phyloP scores from a whole-genome alignment of 495 filamentous ascomycete genomes.

The Aspergillus saccharolyticus region DNA sequence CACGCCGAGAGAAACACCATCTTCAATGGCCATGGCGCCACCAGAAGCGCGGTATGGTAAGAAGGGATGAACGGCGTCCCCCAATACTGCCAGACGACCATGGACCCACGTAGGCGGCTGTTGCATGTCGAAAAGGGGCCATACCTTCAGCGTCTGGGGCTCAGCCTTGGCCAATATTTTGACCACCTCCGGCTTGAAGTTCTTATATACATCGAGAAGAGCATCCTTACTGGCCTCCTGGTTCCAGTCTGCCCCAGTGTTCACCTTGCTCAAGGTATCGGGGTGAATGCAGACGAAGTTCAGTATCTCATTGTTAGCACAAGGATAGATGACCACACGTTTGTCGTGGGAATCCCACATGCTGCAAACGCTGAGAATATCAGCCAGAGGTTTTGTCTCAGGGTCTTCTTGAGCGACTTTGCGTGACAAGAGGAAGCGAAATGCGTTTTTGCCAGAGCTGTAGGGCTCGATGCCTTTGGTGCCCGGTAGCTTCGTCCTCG shows the following conservation, averaged over 20 bases:
- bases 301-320: slow-evolving; percentile 46
- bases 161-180: slow-evolving; percentile 46
- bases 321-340: slow-evolving; percentile 57
- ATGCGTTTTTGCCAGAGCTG: slow-evolving; percentile 53
- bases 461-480: slow-evolving; percentile 31
- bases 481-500: slow-evolving; percentile 40
- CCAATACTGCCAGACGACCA: slow-evolving; percentile 47
- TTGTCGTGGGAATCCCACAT: slow-evolving; percentile 50
- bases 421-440: slow-evolving; percentile 53
- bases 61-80: slow-evolving; percentile 63
- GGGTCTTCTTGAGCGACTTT: slow-evolving; percentile 42
- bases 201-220: slow-evolving; percentile 46
- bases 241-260: slow-evolving; percentile 36
- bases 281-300: slow-evolving; percentile 61
- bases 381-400: slow-evolving; percentile 35
- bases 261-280: slow-evolving; percentile 32
- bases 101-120: slow-evolving; percentile 49
- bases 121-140: slow-evolving; percentile 56
- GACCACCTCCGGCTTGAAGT: slow-evolving; percentile 43
- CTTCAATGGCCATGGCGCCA: slow-evolving; percentile 55
- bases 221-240: slow-evolving; percentile 39
- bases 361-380: slow-evolving; percentile 35
- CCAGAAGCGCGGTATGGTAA: slow-evolving; percentile 53
- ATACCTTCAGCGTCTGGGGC: slow-evolving; percentile 47
- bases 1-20: slow-evolving; percentile 51